Percentiles rank a stretch among this genome's conserved stretches.
These are phyloP conservation scores for Hygrophila difformis DNA, from an alignment of 257 asterid genomes.

Conservation along the genomic window DNA sequence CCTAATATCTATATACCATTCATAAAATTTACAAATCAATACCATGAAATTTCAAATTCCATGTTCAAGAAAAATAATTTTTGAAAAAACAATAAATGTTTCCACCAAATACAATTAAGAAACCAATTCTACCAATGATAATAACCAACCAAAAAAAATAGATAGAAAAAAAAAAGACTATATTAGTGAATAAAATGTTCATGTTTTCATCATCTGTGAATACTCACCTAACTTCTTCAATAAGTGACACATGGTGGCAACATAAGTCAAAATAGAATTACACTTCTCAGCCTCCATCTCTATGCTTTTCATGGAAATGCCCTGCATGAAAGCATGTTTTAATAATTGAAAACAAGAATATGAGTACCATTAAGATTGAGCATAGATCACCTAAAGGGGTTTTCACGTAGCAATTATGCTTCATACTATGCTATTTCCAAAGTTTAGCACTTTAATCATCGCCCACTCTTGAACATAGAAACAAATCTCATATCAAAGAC, in stretches of 20 bases:
- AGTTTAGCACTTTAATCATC: background rate
- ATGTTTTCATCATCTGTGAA: background rate
- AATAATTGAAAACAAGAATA: constrained; percentile 11
- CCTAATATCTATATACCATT: no score
- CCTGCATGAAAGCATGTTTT: constrained; percentile 33
- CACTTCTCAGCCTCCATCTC: constrained; percentile 30
- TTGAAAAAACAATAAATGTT: no score
- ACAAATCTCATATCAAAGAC: no score
- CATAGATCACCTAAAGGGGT: background rate
- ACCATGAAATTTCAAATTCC: no score
- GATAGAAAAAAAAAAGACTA: no score
- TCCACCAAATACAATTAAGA: no score
- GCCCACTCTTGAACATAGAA: no score
- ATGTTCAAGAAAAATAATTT: no score
- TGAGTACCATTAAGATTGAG: constrained; percentile 5
- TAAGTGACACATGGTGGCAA: constrained; percentile 59
- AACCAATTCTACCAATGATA: no score
- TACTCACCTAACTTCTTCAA: constrained; percentile 58
- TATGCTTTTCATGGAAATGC: constrained; percentile 24
- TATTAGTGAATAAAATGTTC: no score
- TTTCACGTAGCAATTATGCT: background rate
- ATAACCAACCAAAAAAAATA: no score
- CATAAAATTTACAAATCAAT: no score
- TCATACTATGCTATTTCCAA: background rate
- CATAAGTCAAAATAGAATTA: constrained; percentile 40